phyloP scores from a whole-genome alignment of 495 filamentous ascomycete genomes.

The Aspergillus sclerotiicarbonarius region DNA sequence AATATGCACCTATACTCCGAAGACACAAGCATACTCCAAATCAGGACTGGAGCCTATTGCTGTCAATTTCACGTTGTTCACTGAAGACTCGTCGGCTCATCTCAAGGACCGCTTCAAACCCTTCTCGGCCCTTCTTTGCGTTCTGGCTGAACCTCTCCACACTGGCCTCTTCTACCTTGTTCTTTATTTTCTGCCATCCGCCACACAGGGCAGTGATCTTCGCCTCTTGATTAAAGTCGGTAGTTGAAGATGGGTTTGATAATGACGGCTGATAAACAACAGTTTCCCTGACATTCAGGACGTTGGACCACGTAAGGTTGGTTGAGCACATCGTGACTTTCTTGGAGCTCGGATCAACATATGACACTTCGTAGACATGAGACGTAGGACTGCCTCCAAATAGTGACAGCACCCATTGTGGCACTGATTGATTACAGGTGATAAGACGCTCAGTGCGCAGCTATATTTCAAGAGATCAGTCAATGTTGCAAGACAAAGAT shows the following conservation, averaged over 20 bases:
- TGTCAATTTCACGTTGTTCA: constrained; percentile 75
- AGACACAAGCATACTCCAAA: too few relatives aligned
- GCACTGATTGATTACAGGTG: constrained; percentile 85
- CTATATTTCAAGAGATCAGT: constrained; percentile 35
- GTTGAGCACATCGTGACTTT: constrained; percentile 91
- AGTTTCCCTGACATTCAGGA: constrained; percentile 85
- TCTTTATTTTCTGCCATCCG: constrained; percentile 93
- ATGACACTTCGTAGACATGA: constrained; percentile 90
- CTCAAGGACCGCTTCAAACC: constrained; percentile 89
- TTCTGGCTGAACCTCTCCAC: constrained; percentile 89
- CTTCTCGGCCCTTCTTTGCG: constrained; percentile 80
- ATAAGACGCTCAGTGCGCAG: constrained; percentile 95
- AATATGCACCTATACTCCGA: too few relatives aligned
- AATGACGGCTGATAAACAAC: constrained; percentile 73
- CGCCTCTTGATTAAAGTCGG: constrained; percentile 81
- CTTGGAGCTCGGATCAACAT: constrained; percentile 77
- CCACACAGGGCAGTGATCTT: constrained; percentile 92
- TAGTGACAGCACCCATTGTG: constrained; percentile 78
- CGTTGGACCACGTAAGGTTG: constrained; percentile 86
- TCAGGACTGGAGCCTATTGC: constrained; percentile 21
- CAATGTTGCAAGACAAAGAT: neutral
- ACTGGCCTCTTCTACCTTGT: constrained; percentile 86
- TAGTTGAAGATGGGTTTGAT: constrained; percentile 53
- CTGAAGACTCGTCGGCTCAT: constrained; percentile 92
- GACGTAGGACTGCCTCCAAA: constrained; percentile 71